Conservation (phyloP, 2,329 filamentous ascomycete genomes). For the Myriosclerotinia curreyana region DNA sequence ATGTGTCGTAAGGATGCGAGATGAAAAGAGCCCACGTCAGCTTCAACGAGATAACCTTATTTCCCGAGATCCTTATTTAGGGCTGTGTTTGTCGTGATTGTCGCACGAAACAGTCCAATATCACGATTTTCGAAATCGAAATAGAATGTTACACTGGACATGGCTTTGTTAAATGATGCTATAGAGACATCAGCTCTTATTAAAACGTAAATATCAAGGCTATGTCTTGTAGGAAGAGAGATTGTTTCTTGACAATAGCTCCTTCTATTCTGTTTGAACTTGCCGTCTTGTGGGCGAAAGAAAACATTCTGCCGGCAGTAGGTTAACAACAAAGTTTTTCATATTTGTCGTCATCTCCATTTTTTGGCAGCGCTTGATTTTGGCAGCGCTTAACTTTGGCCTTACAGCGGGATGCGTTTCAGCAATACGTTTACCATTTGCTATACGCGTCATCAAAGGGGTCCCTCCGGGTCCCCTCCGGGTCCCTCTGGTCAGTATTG, state of each 20-base stretch:
- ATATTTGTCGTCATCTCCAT: neutral
- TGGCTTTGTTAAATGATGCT: neutral
- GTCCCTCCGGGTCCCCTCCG: neutral
- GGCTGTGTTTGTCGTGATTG: constrained; percentile 16
- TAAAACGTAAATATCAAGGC: neutral
- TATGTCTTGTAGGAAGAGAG: neutral
- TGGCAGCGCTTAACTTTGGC: neutral
- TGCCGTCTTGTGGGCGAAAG: neutral
- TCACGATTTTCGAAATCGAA: neutral
- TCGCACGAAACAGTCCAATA: neutral
- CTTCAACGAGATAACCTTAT: constrained; percentile 2
- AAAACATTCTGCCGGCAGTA: no score
- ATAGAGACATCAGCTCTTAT: neutral
- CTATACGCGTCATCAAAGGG: neutral
- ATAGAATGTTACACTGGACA: neutral
- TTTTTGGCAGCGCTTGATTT: neutral
- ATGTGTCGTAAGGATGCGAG: constrained; percentile 6
- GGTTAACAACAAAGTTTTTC: neutral
- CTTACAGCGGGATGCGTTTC: neutral
- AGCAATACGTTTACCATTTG: neutral
- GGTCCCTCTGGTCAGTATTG: neutral
- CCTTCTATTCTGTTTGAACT: neutral
- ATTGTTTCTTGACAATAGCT: neutral
- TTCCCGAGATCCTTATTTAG: constrained; percentile 15
- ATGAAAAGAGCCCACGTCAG: constrained; percentile 15